Evolutionary conservation across 2,329 filamentous ascomycete species (phyloP).

Genomic region (Fusarium piperis): DNA sequence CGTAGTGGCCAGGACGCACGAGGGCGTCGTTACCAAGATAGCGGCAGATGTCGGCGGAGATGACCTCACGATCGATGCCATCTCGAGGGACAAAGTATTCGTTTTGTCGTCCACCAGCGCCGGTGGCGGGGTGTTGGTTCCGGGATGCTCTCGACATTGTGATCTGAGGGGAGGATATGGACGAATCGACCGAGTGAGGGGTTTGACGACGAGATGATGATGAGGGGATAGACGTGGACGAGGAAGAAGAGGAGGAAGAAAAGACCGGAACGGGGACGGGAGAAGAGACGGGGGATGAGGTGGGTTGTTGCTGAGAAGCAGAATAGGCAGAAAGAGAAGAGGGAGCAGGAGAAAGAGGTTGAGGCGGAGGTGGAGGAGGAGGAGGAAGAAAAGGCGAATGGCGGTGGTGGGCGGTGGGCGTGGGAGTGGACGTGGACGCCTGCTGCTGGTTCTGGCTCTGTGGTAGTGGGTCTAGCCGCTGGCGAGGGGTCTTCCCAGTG

Average conservation of each 20-base stretch:
- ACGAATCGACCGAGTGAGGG: conserved; percentile 21
- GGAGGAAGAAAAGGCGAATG: conserved; percentile 45
- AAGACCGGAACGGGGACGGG: conserved; percentile 10
- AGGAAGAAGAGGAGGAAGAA: not conserved
- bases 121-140: conserved; percentile 48
- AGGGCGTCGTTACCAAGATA: conserved; percentile 85
- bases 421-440: not conserved
- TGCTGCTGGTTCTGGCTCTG: conserved; percentile 31
- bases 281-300: conserved; percentile 32
- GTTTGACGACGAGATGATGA: conserved; percentile 27
- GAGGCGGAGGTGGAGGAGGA: conserved; percentile 41
- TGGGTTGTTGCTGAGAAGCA: conserved; percentile 34
- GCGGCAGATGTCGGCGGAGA: conserved; percentile 85
- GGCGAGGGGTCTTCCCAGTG: conserved; percentile 40
- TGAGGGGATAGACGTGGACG: not conserved
- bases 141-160: conserved; percentile 54
- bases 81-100: conserved; percentile 84
- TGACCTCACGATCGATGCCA: conserved; percentile 85
- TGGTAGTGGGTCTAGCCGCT: conserved; percentile 28
- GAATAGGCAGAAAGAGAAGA: conserved; percentile 38
- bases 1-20: conserved; percentile 77
- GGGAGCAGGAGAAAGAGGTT: conserved; percentile 33
- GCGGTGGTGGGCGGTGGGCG: conserved; percentile 37
- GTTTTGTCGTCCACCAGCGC: conserved; percentile 67
- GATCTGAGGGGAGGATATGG: conserved; percentile 30